Evolutionary conservation across 2,329 filamentous ascomycete genomes (phyloP).

Genomic region (Berkeleyomyces rouxiae): DNA sequence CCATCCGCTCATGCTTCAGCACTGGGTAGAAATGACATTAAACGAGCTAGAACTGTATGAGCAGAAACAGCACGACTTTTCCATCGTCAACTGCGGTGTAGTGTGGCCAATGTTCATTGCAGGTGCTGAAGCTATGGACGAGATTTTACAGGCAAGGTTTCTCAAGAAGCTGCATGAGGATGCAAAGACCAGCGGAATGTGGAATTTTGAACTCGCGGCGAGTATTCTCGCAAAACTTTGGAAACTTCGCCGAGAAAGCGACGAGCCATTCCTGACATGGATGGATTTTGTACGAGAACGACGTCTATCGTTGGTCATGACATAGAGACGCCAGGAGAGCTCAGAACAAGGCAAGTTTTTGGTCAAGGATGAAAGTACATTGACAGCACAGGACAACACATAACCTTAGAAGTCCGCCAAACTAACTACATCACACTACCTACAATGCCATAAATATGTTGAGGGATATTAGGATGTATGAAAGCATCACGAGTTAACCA

Average conservation of each 20-base stretch:
- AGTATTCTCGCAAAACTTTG: background rate
- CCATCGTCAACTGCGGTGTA: slow-evolving; percentile 7
- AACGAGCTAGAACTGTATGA: slow-evolving; percentile 7
- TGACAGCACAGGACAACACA: background rate
- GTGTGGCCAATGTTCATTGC: slow-evolving; percentile 13
- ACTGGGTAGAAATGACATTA: slow-evolving; percentile 6
- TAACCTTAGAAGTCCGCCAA: background rate
- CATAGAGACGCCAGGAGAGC: background rate
- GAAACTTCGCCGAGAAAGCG: background rate
- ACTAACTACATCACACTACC: too few relatives aligned
- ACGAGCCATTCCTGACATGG: slow-evolving; percentile 3
- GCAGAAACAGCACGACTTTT: slow-evolving; percentile 7
- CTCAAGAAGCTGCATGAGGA: slow-evolving; percentile 1
- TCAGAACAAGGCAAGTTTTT: background rate
- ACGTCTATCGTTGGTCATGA: background rate
- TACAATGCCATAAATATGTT: too few relatives aligned
- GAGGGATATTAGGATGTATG: too few relatives aligned
- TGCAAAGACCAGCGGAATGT: slow-evolving; percentile 10
- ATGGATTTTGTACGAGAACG: slow-evolving; percentile 6
- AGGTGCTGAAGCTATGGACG: slow-evolving; percentile 13
- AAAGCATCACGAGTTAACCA: too few relatives aligned
- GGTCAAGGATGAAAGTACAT: background rate
- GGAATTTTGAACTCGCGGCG: slow-evolving; percentile 7
- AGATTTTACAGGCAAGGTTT: background rate
- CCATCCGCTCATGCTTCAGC: slow-evolving; percentile 10